Base-by-base conservation (phyloP, 495 filamentous ascomycete species). In the Durotheca rogersii region DNA sequence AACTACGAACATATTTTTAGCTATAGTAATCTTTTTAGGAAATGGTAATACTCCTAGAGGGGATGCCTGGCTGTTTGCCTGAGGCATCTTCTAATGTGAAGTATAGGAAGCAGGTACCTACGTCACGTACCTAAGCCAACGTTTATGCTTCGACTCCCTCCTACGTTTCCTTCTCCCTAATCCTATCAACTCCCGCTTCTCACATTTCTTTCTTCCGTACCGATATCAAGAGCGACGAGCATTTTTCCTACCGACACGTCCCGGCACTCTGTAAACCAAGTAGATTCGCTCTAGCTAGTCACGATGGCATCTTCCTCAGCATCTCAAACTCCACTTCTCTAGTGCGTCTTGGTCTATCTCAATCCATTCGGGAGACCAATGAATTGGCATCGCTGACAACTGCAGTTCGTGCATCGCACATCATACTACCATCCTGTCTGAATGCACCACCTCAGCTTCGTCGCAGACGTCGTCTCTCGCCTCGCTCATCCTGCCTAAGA, bases 401-500 rank as follows among this genome's bases (percentile, higher is more conserved):
- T 14, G 9, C 66, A 95, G 90, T 74, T 81, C 90, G 62, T 95
- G 90, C 74, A 91, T 96, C 60, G 88, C 91, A 23, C 81, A 95
- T 71, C 81, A 89, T 59, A 85, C 83, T 45, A 96, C 92, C 30
- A 96, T 97, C 70, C 84, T 98, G 34, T 75, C 86, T 59, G 94
- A 97, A 69, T 89, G 93, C 70, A 92, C 89, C 42, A 82, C 87
- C 17, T 81, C 86, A 29, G 86, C 91, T 30, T 81, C 84, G 15
- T 82, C 85, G 17, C 78, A 85, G 51, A 86, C 88, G 43, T 91
- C 88, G 19, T 83, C 79, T 16, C 87, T 97, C 56, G 89, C 92
- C 61, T 91, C 90, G 51, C 78, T 96, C 58, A 90, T 97, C 73
- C 89, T 98, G 51, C 93, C 93, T 45, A 96, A 96, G 63, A 96